phyloP scores from a whole-genome alignment of 768 basidiomycete genomes.

The Hemileccinum rubropunctum region DNA sequence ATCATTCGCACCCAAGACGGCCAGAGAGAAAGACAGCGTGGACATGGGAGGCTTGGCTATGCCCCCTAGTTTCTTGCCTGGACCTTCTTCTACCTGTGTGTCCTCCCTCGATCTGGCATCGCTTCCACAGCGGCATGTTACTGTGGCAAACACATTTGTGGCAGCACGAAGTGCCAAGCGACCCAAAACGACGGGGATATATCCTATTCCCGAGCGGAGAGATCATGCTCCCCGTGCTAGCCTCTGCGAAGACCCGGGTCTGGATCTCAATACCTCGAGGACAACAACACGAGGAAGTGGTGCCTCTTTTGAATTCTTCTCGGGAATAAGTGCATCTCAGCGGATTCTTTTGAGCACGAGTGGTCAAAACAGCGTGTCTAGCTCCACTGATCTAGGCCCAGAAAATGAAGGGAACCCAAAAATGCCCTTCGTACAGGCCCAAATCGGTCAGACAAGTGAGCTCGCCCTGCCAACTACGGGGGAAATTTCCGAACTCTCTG shows the following conservation, averaged over 20 bases:
- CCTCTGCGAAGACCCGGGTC: background rate
- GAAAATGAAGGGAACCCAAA: background rate
- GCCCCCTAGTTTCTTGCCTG: background rate
- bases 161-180: slow-evolving; percentile 4
- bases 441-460: slow-evolving; percentile 1
- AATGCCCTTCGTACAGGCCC: background rate
- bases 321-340: background rate
- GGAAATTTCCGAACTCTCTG: background rate
- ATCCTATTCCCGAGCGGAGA: background rate
- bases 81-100: slow-evolving; percentile 14
- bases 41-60: background rate
- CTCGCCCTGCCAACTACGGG: slow-evolving; percentile 3
- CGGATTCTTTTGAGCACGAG: background rate
- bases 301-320: background rate
- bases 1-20: too few relatives aligned
- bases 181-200: background rate
- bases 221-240: background rate
- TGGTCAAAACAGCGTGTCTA: slow-evolving; percentile 4
- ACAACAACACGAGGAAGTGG: slow-evolving; percentile 2
- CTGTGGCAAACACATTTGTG: background rate
- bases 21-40: background rate
- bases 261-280: background rate
- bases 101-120: background rate
- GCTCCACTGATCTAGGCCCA: slow-evolving; percentile 11
- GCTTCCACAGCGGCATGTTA: background rate